These are phyloP conservation scores for Viola odorata DNA, from an alignment of 345 rosid species.

Conservation along the genomic window DNA sequence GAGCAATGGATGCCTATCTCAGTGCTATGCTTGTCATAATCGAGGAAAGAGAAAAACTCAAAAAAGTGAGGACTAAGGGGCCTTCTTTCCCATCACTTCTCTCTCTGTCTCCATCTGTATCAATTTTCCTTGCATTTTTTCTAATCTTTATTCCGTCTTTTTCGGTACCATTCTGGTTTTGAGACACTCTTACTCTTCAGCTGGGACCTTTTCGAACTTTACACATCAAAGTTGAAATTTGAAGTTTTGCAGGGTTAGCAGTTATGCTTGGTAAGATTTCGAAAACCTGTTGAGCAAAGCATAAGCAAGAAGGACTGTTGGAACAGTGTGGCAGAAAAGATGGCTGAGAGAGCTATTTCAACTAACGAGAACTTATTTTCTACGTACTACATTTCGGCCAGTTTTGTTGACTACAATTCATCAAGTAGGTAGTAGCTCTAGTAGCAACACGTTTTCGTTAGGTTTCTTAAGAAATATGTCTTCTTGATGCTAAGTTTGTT, in stretches of 20 bases:
- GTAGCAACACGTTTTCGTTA: background rate
- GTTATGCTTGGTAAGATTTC: conserved; percentile 29
- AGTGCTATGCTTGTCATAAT: conserved; percentile 27
- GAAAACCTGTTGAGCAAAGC: conserved; percentile 35
- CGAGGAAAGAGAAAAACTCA: conserved; percentile 17
- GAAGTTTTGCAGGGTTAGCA: conserved; percentile 24
- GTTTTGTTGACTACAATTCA: conserved; percentile 24
- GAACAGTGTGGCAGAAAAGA: conserved; percentile 20
- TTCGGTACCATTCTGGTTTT: conserved; percentile 10
- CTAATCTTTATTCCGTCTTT: conserved; percentile 12
- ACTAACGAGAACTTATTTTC: conserved; percentile 16
- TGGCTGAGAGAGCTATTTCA: conserved; percentile 28
- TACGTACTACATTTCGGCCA: conserved; percentile 18
- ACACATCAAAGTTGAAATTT: conserved; percentile 28
- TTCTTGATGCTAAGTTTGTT: background rate
- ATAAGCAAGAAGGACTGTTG: conserved; percentile 34
- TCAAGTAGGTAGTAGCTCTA: conserved; percentile 16
- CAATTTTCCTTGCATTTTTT: conserved; percentile 21
- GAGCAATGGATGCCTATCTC: conserved; percentile 35
- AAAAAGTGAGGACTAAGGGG: conserved; percentile 28
- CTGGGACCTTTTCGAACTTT: conserved; percentile 27
- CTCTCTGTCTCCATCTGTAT: conserved; percentile 3
- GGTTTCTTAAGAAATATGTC: background rate
- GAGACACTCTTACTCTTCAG: conserved; percentile 15
- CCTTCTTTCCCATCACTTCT: conserved; percentile 17